Evolutionary conservation across 2,329 filamentous ascomycete genomes (phyloP).

Genomic region (Sporothrix humicola): DNA sequence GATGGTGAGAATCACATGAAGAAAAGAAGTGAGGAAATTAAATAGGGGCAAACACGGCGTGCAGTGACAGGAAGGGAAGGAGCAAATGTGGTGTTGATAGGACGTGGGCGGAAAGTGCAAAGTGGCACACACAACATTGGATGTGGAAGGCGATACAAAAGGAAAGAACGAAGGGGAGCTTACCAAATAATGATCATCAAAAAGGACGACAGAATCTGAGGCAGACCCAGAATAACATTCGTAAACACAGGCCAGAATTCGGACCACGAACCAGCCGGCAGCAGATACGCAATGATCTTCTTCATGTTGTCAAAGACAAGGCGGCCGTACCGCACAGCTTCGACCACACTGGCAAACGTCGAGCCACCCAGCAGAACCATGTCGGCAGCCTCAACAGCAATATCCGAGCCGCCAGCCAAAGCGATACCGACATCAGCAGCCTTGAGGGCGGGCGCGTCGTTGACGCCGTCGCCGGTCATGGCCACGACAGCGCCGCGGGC

Average conservation of each 20-base stretch:
- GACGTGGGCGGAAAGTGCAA: background rate
- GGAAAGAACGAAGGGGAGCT: background rate
- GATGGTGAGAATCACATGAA: too few relatives aligned
- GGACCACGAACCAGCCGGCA: constrained; percentile 60
- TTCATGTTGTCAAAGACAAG: constrained; percentile 52
- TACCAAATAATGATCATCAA: constrained; percentile 62
- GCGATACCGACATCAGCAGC: constrained; percentile 74
- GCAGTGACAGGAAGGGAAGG: background rate
- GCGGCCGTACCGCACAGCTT: constrained; percentile 59
- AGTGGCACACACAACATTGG: background rate
- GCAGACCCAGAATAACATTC: constrained; percentile 62
- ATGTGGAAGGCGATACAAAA: background rate
- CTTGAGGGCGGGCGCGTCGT: constrained; percentile 75
- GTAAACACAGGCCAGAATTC: constrained; percentile 63
- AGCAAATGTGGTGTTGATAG: background rate
- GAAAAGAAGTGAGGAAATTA: too few relatives aligned
- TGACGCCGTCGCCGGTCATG: constrained; percentile 79
- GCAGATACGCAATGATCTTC: constrained; percentile 52
- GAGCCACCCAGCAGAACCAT: constrained; percentile 65
- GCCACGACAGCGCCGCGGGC: constrained; percentile 70
- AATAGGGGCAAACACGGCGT: background rate
- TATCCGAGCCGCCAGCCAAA: constrained; percentile 62
- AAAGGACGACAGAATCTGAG: constrained; percentile 57
- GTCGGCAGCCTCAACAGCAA: constrained; percentile 68
- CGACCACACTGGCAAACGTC: constrained; percentile 72